Evolutionary conservation across 2,329 filamentous ascomycete species (phyloP), one percentile per base, ranked within the genome.

Genomic region (Claviceps pusilla): DNA sequence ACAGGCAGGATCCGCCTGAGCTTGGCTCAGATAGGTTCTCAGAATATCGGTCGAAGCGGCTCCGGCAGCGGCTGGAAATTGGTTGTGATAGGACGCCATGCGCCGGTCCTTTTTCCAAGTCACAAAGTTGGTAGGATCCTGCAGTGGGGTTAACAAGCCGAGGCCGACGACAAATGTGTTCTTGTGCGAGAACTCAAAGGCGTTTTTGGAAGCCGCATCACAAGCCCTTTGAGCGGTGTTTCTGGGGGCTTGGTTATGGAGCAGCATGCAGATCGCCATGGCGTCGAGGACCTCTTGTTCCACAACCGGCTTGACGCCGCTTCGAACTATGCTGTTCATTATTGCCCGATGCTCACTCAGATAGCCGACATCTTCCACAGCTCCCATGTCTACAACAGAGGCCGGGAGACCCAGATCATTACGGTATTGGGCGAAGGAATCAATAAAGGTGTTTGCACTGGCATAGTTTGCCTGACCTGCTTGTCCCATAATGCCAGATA

Each of bases 381-480:
- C 48, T 41, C 53, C 53, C 12, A 55, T 48, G 33, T 55, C 35
- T 4, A 51, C 10, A n/a, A 42, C 33, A 3, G 48, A 48, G 4
- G 35, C 47, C 3, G 52, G 28, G 7, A 50, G 48, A 2, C 41
- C 37, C 37, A 24, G 10, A 10, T 28, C 33, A n/a, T 54, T 48
- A 3, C 52, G 46, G 52, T 68, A 68, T 9, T 64, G 62, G 12
- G 64, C 66, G 39, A 73, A 65, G 5, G 65, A 62, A 46, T 71
- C 65, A 54, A 70, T 60, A 59, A 67, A 74, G n/a, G 64, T 62
- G 57, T 73, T 72, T 7, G 61, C 70, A 1, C 68, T 66, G 5
- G 66, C 61, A 57, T 76, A 76, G 59, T 71, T 73, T 50, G 65
- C 64, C 56, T 74, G 72, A 0, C 63, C 66, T 1, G 61, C 57